phyloP scores from a whole-genome alignment of 495 filamentous ascomycete species.

The Acidiella bohemica region DNA sequence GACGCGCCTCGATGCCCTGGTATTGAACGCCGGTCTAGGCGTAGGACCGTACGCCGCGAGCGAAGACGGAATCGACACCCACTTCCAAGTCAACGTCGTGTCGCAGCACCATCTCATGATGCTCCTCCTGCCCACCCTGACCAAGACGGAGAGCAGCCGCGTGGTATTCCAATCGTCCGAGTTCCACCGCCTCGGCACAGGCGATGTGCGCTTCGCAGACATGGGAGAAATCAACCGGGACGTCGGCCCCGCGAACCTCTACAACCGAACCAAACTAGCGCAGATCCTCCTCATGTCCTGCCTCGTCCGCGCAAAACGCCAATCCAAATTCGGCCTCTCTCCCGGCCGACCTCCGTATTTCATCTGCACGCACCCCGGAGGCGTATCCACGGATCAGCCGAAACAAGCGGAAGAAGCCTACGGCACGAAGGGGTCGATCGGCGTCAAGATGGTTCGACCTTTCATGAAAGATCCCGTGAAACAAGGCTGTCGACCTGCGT shows the following conservation, averaged over 20 bases:
- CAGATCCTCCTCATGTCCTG: slow-evolving; percentile 36
- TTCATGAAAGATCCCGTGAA: slow-evolving; percentile 40
- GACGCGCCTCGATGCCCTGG: slow-evolving; percentile 20
- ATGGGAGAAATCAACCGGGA: slow-evolving; percentile 42
- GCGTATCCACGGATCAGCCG: slow-evolving; percentile 36
- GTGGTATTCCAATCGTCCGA: slow-evolving; percentile 43
- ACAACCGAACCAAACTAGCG: slow-evolving; percentile 43
- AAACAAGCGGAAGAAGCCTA: slow-evolving; percentile 42
- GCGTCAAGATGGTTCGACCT: slow-evolving; percentile 28
- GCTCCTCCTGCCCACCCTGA: slow-evolving; percentile 22
- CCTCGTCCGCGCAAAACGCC: slow-evolving; percentile 24
- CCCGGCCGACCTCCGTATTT: slow-evolving; percentile 27
- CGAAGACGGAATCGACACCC: slow-evolving; percentile 25
- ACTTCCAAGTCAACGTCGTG: slow-evolving; percentile 29
- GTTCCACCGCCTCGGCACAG: slow-evolving; percentile 37
- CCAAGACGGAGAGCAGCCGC: slow-evolving; percentile 22
- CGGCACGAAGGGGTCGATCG: slow-evolving; percentile 32
- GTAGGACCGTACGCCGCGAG: slow-evolving; percentile 26
- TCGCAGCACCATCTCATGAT: slow-evolving; percentile 25
- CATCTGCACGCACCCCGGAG: slow-evolving; percentile 39
- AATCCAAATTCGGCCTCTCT: slow-evolving; percentile 28
- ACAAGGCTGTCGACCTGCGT: slow-evolving; percentile 34
- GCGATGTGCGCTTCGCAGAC: slow-evolving; percentile 33
- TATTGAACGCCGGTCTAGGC: slow-evolving; percentile 27
- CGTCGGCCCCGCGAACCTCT: slow-evolving; percentile 39